These are phyloP conservation scores for Nidularia pulvinata DNA, from an alignment of 768 basidiomycete genomes.

Conservation along the genomic window DNA sequence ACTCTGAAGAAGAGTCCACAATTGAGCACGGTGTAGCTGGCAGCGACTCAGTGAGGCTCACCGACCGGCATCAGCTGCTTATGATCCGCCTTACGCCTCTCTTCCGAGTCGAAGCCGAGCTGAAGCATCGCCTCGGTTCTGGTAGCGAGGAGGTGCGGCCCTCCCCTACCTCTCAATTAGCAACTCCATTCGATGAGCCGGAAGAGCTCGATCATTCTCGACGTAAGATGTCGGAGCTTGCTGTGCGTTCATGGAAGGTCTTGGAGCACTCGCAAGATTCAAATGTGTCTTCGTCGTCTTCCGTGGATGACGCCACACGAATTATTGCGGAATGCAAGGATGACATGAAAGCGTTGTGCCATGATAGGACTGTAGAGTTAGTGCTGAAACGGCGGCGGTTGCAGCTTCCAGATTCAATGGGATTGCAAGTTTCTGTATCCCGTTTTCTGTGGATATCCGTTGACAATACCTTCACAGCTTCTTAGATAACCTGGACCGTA, in stretches of 20 bases:
- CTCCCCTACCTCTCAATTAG: slow-evolving; percentile 26
- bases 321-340: slow-evolving; percentile 60
- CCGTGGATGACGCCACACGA: slow-evolving; percentile 34
- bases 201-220: slow-evolving; percentile 15
- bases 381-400: slow-evolving; percentile 46
- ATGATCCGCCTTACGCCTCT: slow-evolving; percentile 66
- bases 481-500: slow-evolving; percentile 65
- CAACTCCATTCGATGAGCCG: slow-evolving; percentile 45
- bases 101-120: slow-evolving; percentile 56
- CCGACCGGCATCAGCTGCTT: slow-evolving; percentile 50
- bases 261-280: slow-evolving; percentile 20
- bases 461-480: slow-evolving; percentile 42
- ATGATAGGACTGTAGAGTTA: slow-evolving; percentile 48
- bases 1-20: slow-evolving; percentile 30
- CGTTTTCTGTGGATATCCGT: neutral
- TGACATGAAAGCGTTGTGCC: slow-evolving; percentile 67
- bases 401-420: slow-evolving; percentile 60
- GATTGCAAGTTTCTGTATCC: slow-evolving; percentile 49
- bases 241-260: slow-evolving; percentile 53
- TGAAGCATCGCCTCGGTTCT: slow-evolving; percentile 60
- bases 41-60: slow-evolving; percentile 34
- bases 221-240: slow-evolving; percentile 39
- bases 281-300: slow-evolving; percentile 1
- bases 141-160: slow-evolving; percentile 34
- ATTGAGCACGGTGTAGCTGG: slow-evolving; percentile 12